Evolutionary conservation across 768 basidiomycete species (phyloP).

Genomic region (Mycena albidolilacea): DNA sequence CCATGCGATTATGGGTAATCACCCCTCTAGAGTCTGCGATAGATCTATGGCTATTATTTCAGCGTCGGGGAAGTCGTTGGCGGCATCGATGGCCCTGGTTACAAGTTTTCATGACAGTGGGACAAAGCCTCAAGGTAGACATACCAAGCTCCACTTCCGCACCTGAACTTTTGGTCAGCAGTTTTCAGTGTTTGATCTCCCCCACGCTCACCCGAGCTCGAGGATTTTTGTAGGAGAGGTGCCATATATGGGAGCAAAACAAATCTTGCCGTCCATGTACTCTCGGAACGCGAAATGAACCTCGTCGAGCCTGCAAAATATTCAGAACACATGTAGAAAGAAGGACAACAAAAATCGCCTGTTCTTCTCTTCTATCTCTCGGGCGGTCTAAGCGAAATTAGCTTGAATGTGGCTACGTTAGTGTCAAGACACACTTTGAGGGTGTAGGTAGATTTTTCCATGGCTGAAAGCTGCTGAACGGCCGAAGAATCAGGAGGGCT

Average conservation of each 20-base stretch:
- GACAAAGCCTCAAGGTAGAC: not conserved
- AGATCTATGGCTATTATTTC: conserved; percentile 9
- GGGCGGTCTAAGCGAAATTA: not conserved
- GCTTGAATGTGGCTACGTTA: too few species aligned
- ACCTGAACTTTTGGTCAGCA: not conserved
- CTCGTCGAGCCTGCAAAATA: not conserved
- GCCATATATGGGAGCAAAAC: conserved; percentile 10
- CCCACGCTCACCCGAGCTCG: conserved; percentile 14
- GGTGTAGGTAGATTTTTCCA: too few species aligned
- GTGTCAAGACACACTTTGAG: too few species aligned
- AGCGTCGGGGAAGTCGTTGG: conserved; percentile 13
- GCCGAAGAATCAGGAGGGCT: too few species aligned
- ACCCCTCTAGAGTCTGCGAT: not conserved
- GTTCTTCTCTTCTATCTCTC: conserved; percentile 9
- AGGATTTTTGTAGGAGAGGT: conserved; percentile 4
- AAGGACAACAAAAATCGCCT: not conserved
- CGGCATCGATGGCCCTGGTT: conserved; percentile 21
- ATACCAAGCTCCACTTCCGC: conserved; percentile 22
- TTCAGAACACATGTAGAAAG: not conserved
- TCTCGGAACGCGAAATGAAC: conserved; percentile 17
- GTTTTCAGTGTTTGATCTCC: not conserved
- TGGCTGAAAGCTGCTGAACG: too few species aligned
- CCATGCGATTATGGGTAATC: not conserved
- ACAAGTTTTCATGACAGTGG: not conserved
- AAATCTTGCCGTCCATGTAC: conserved; percentile 1